Evolutionary conservation across 352 stramenopile species (phyloP), one percentile per base, ranked within the genome.

Genomic region (Phytophthora crassamura): DNA sequence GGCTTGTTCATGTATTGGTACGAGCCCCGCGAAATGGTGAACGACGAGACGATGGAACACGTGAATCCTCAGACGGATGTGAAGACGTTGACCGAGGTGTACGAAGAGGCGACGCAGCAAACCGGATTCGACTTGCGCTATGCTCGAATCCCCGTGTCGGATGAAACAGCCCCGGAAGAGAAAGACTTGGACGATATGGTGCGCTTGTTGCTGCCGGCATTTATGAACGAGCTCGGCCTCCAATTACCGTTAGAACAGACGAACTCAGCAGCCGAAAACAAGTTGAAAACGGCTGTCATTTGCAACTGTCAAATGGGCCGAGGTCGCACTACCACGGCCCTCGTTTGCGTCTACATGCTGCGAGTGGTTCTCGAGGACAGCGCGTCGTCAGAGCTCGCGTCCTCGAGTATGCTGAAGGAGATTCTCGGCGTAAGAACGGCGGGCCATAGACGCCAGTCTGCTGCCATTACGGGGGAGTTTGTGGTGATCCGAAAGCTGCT

Each of bases 291-390:
- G 5, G 87, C 87, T 3, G 86, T 93, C 20, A 80, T 97, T 36
- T 97, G 90, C 70, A 97, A 97, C 50, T 97, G 90, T 48, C 90
- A 97, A 67, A 97, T 97, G 86, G 90, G 90, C 3, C 82, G 89
- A 16, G 90, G 89, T 5, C 77, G 89, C 15, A 97, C 89, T 15
- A 97, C 90, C 1, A 96, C 88, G 2, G 90, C 89, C n/a, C 68
- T 97, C 5, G 84, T 97, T 10, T 95, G 90, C 55, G 84, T 88
- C 3, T 94, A 90, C 57, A 93, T 96, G 86, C 72, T 96, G n/a
- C 82, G 88, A 11, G 64, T 93, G 1, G 84, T 89, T 32, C 52
- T 94, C 1, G 76, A 90, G 36, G 81, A 88, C 48, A 61, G 41
- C 30, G 51, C 63, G 18, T 55, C 62, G 32, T 59, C 55, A 12